Base-by-base conservation (phyloP, 805 yeast genomes). In the Candida michaelii region DNA sequence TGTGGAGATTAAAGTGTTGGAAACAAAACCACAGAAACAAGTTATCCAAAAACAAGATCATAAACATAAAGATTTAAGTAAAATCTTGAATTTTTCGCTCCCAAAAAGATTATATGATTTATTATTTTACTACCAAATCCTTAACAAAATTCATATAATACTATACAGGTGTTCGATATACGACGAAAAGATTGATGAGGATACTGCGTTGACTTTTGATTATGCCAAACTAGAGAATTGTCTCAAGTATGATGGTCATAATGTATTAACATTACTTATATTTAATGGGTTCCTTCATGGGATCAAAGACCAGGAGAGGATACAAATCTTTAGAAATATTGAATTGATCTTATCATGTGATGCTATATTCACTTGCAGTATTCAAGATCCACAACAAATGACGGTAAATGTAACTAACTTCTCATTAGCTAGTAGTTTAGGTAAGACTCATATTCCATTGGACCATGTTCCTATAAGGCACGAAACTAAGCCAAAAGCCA, bases 111-210 rank as follows among this genome's bases (percentile, higher is more conserved):
- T 60, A 5, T 52, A 55, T 37, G 60, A 62, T 30, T 27, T 48
- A 9, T 12, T 53, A 10, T 42, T 55, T 14, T 35, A 48, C 9
- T 50, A 54, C 25, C 50, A 52, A 27, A 32, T 62, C 5, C 21
- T 60, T 16, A 62, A 60, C 44, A 56, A 53, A 21, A 36, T 62
- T 38, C 56, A 56, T 27, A 49, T 63, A 23, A 60, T 60, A 38
- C 18, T 62, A 7, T 53, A 51, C 23, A 42, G 44, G 23, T 35
- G 40, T 30, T 41, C 44, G 11, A 44, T 42, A 2, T 39, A 44
- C 17, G 41, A 51, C 31, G 52, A 43, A 12, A 37, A 32, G 9
- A 13, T 41, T 21, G 40, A 41, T 24, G 31, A 46, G 5, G 39
- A 51, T n/a, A 36, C 47, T 23, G 38, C 45, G 11, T 40, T 59